phyloP scores from a whole-genome alignment of 192 early-diverging fungal genomes.

The Entomortierella lignicola region DNA sequence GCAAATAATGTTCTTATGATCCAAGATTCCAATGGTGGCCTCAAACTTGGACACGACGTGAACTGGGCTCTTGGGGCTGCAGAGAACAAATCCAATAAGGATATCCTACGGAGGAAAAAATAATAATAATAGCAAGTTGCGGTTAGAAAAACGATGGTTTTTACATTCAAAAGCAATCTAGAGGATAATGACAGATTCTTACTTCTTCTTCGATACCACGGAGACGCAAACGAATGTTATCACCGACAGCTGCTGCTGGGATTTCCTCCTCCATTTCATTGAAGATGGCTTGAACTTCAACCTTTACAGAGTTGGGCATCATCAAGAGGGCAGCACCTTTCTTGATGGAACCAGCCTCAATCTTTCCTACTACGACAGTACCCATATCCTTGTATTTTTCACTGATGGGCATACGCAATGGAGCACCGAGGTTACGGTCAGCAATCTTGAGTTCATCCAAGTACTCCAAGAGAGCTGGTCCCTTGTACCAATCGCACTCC shows the following conservation, averaged over 20 bases:
- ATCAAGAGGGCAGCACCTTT: constrained; percentile 88
- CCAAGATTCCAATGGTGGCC: constrained; percentile 90
- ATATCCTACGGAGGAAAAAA: constrained; percentile 67
- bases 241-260: constrained; percentile 80
- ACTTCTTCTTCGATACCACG: constrained; percentile 95
- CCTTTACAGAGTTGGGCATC: constrained; percentile 91
- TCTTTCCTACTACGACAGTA: constrained; percentile 93
- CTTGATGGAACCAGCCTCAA: constrained; percentile 92
- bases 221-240: constrained; percentile 93
- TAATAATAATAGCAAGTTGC: neutral
- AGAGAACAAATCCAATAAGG: constrained; percentile 88
- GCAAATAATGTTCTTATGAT: constrained; percentile 95
- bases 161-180: neutral
- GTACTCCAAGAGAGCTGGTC: constrained; percentile 89
- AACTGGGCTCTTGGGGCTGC: constrained; percentile 80
- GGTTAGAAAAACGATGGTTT: neutral
- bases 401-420: constrained; percentile 93
- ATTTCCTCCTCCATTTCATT: constrained; percentile 87
- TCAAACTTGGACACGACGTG: constrained; percentile 84
- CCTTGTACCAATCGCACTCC: constrained; percentile 80
- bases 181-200: neutral
- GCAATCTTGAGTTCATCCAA: constrained; percentile 85
- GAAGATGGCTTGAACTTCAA: constrained; percentile 87
- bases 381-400: constrained; percentile 99
- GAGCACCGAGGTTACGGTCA: constrained; percentile 89